These are phyloP conservation scores for Xylaria bambusicola DNA, from an alignment of 495 filamentous ascomycete genomes.

Conservation along the genomic window DNA sequence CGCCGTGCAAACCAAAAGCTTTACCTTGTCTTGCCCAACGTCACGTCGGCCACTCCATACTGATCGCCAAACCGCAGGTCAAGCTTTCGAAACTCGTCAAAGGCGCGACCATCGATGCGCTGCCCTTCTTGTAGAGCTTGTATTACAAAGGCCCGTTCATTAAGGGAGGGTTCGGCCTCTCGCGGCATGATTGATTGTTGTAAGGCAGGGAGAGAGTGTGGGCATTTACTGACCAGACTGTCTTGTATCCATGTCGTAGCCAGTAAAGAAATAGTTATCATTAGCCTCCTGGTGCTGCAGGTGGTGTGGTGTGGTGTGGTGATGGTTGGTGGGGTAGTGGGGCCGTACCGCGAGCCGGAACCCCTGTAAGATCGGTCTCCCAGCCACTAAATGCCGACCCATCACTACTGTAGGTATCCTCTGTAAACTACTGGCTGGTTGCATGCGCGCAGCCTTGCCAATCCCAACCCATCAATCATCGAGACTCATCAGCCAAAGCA, in stretches of 20 bases:
- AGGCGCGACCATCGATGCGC: slow-evolving; percentile 77
- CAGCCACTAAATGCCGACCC: not conserved
- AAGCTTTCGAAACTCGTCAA: slow-evolving; percentile 76
- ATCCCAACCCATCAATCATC: not conserved
- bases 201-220: slow-evolving; percentile 10
- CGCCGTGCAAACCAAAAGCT: not conserved
- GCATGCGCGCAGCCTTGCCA: not conserved
- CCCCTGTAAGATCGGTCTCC: slow-evolving; percentile 26
- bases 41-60: slow-evolving; percentile 87
- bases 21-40: slow-evolving; percentile 87
- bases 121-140: slow-evolving; percentile 73
- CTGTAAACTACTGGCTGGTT: not conserved
- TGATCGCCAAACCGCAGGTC: slow-evolving; percentile 84
- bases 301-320: slow-evolving; percentile 10
- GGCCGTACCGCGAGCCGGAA: slow-evolving; percentile 19
- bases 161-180: slow-evolving; percentile 79
- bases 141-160: slow-evolving; percentile 74
- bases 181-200: slow-evolving; percentile 67
- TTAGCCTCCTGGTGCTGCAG: too few species aligned
- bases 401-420: not conserved
- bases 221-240: too few species aligned
- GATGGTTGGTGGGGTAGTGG: slow-evolving; percentile 27
- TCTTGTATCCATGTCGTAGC: slow-evolving; percentile 23
- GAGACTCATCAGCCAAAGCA: not conserved
- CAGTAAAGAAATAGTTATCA: slow-evolving; percentile 9